phyloP scores from a whole-genome alignment of 495 filamentous ascomycete species.

The Trichocladium antarcticum region DNA sequence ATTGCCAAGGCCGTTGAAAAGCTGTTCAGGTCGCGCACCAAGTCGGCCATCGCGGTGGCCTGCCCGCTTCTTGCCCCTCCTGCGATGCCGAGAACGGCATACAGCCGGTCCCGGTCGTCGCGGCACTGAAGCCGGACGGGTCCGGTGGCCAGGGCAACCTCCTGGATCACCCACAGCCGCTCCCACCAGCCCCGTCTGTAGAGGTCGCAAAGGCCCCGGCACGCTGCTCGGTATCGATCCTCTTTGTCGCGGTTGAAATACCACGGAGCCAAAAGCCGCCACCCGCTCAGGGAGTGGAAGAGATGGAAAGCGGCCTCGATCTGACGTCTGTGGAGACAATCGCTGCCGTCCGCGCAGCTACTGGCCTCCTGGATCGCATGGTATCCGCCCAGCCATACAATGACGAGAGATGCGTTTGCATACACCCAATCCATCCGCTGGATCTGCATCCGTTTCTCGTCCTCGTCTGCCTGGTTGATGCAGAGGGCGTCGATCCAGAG shows the following conservation, averaged over 20 bases:
- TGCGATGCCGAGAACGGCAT: not conserved
- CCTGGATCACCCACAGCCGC: not conserved
- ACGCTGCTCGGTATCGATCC: too few relatives aligned
- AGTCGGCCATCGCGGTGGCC: not conserved
- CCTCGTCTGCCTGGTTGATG: conserved; percentile 18
- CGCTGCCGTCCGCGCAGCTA: too few relatives aligned
- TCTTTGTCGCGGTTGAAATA: too few relatives aligned
- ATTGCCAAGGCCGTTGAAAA: not conserved
- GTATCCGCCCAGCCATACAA: conserved; percentile 29
- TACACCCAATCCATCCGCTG: conserved; percentile 27
- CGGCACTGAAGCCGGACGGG: not conserved
- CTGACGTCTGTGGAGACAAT: too few relatives aligned
- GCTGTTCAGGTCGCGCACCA: not conserved
- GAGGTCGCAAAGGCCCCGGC: not conserved
- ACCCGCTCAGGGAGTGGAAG: too few relatives aligned
- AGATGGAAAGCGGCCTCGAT: too few relatives aligned
- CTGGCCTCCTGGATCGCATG: not conserved
- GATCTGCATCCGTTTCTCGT: conserved; percentile 14
- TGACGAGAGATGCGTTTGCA: conserved; percentile 18
- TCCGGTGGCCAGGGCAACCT: not conserved
- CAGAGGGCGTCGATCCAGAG: conserved; percentile 25
- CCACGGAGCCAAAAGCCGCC: too few relatives aligned
- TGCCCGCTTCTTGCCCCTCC: not conserved
- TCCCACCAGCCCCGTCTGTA: not conserved
- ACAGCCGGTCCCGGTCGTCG: not conserved